Base-by-base conservation (phyloP, 352 stramenopile genomes). In the Phytopythium cucurbitacearum region DNA sequence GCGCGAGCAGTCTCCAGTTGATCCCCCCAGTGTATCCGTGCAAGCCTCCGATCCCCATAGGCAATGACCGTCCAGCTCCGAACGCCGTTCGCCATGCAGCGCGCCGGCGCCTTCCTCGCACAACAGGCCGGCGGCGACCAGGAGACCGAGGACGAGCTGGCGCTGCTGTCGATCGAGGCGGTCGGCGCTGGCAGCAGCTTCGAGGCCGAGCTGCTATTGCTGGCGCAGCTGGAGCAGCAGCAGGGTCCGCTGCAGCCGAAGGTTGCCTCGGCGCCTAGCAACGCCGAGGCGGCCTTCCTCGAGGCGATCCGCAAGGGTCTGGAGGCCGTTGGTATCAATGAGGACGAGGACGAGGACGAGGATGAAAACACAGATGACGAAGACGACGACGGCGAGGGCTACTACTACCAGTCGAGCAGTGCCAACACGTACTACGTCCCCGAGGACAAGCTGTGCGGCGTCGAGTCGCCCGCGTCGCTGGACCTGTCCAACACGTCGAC, bases 391-490 rank as follows among this genome's bases (percentile, higher is more conserved):
- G 63, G 64, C 13, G 66, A 69, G 16, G 47, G 47, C 10, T 39
- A 42, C 38, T 75, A 75, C 44, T 75, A 75, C 53, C 59, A 75
- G 45, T 43, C 59, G 35, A 69, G 44, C 37, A 64, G 53, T 32
- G 63, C 60, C 36, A 69, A 72, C 57, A 65, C 53, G n/a, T 76
- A 72, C 47, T 76, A 76, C 60, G 65, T 56, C 12, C 67, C 67
- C 2, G 63, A 53, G 40, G 56, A 64, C 33, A 76, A 76, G 34
- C 13, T 56, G 9, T 37, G 53, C 3, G 40, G 21, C 3, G 38
- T 16, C 12, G 61, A 64, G 34, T 21, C 42, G 33, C 34, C 21
- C 43, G 59, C 68, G 16, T 51, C 43, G 3, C 43, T 62, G n/a
- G 63, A 76, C 40, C 47, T 76, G 36, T 76, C 63, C 4, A 57